Evolutionary conservation across 306 rosid species (phyloP).

Genomic region (Cucumis hystrix): DNA sequence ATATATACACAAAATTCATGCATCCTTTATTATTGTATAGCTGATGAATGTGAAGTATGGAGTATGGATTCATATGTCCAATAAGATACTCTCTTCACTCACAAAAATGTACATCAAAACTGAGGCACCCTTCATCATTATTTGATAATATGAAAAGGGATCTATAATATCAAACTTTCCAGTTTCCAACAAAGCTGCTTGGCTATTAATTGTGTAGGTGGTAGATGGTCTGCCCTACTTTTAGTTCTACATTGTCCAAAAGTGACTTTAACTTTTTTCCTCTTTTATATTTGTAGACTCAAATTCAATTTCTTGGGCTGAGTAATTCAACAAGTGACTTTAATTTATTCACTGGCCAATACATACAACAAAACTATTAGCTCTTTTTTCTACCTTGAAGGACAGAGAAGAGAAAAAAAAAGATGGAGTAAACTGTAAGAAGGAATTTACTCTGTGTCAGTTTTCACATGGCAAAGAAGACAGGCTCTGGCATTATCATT

Average conservation of each 20-base stretch:
- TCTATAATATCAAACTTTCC: background rate
- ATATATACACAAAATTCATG: background rate
- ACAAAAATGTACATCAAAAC: background rate
- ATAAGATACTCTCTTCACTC: background rate
- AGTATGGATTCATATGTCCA: background rate
- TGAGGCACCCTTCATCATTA: background rate
- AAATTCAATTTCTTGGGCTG: background rate
- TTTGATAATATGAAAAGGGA: background rate
- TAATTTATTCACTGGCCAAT: background rate
- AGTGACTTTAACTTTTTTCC: background rate
- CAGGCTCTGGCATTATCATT: slow-evolving; percentile 2
- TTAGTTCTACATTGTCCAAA: background rate
- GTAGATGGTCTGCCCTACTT: background rate
- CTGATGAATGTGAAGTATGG: background rate
- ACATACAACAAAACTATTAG: background rate
- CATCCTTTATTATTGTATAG: background rate
- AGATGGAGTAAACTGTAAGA: background rate
- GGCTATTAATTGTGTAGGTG: background rate
- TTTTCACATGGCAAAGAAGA: slow-evolving; percentile 7
- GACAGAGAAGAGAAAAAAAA: background rate
- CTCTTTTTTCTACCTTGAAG: background rate
- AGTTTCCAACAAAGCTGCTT: background rate
- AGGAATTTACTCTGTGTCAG: background rate
- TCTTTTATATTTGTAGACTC: background rate
- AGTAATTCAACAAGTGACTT: background rate